Percentiles rank a stretch among this genome's conserved stretches.
phyloP scores from a whole-genome alignment of 305 asterid genomes.

The Solanum aculeatissimum region DNA sequence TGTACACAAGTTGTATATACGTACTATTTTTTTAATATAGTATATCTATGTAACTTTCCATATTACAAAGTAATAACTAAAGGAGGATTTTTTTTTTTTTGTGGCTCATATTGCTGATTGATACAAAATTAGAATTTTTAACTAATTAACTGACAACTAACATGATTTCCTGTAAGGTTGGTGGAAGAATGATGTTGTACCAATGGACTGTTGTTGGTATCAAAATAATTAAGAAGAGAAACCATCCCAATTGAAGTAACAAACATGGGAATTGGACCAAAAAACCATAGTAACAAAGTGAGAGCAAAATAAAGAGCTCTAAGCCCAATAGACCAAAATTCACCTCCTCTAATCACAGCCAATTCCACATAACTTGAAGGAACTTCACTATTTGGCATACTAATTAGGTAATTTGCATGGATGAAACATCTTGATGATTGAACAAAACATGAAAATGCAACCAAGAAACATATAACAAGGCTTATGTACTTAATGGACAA shows the following conservation, averaged over 20 bases:
- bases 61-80: neutral
- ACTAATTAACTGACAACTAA: neutral
- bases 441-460: conserved; percentile 67
- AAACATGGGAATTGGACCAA: conserved; percentile 80
- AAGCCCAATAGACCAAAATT: conserved; percentile 72
- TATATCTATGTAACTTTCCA: too few species aligned
- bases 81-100: neutral
- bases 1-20: too few species aligned
- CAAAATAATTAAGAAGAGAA: conserved; percentile 42
- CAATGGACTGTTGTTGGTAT: conserved; percentile 39
- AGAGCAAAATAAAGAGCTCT: conserved; percentile 63
- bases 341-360: conserved; percentile 63
- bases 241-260: conserved; percentile 44
- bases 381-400: conserved; percentile 40
- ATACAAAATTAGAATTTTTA: neutral
- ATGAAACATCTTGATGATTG: conserved; percentile 65
- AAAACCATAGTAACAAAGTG: conserved; percentile 57
- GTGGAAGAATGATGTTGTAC: neutral
- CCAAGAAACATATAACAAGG: conserved; percentile 43
- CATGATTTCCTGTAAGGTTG: neutral
- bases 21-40: too few species aligned
- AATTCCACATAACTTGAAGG: conserved; percentile 38
- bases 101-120: neutral
- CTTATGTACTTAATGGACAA: conserved; percentile 58
- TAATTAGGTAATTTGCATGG: conserved; percentile 59